Evolutionary conservation across 768 basidiomycete species (phyloP), one percentile per base, ranked within the genome.

Genomic region (Mycena rosella): DNA sequence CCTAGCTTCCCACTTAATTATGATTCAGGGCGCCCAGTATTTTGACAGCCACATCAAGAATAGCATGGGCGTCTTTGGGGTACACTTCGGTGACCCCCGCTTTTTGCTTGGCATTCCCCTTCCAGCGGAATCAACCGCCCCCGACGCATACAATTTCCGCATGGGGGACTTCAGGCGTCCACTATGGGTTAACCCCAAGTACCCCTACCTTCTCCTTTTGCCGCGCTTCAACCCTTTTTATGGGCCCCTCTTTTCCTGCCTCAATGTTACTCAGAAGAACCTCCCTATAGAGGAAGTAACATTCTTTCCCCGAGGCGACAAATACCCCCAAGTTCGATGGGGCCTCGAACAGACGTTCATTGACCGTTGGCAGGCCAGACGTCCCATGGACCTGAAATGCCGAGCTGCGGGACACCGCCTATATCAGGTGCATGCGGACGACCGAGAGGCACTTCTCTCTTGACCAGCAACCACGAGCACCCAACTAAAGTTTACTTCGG

Each of bases 1-100:
- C 18, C 56, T n/a, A 45, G 13, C 27, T 45, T 59, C 20, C 27
- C 11, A 10, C 48, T 47, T 38, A 56, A 34, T 52, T 8, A 8
- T 22, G 36, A 34, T 47, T 36, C 26, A 60, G 65, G 48, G 54
- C 38, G 32, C 14, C 30, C n/a, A 24, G 51, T 42, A 34, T 29
- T 65, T 69, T 52, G 63, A 69, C 48, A 63, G 68, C 34, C 57
- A 58, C 55, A 60, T 65, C 30, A 36, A 14, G 14, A 65, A 64
- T 30, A 8, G n/a, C 15, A 40, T 60, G 63, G 68, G 68, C 26
- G 36, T 69, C 18, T 69, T 69, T 57, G 68, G 68, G 58, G 68
- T 61, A 27, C 68, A 69, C 54, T 69, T 42, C 34, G 68, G 63
- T 18, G 53, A 65, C 52, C 68, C 63, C 40, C 7, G 2, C 30